A percentile compares a stretch with the other conserved stretches of the same genome.
Conservation (phyloP, 345 rosid genomes). For the Trapa bicornis region DNA sequence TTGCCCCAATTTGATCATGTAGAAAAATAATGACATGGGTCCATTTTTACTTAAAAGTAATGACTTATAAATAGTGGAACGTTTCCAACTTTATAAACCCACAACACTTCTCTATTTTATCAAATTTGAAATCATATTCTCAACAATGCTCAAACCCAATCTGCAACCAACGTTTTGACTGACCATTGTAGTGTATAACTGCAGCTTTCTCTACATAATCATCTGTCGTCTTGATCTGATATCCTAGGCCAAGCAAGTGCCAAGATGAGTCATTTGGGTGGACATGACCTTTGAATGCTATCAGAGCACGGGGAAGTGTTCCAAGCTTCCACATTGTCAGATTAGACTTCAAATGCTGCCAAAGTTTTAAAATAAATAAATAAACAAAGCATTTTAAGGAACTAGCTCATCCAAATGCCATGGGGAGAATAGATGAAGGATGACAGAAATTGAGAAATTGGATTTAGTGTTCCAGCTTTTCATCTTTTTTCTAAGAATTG, state of each 20-base stretch:
- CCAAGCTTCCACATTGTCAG: slow-evolving; percentile 98
- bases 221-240: slow-evolving; percentile 60
- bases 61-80: too few species aligned
- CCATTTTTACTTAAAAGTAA: too few species aligned
- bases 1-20: neutral
- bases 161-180: slow-evolving; percentile 95
- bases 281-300: slow-evolving; percentile 86
- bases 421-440: too few species aligned
- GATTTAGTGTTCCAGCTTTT: neutral
- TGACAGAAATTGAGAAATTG: too few species aligned
- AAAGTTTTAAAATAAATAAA: slow-evolving; percentile 1
- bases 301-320: slow-evolving; percentile 92
- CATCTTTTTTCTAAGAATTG: neutral
- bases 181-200: slow-evolving; percentile 97
- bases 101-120: too few species aligned
- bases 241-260: slow-evolving; percentile 99
- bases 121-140: slow-evolving; percentile 6
- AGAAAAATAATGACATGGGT: slow-evolving; percentile 13
- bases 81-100: too few species aligned
- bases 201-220: slow-evolving; percentile 74
- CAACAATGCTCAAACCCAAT: slow-evolving; percentile 97
- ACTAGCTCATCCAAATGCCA: too few species aligned
- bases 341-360: slow-evolving; percentile 9
- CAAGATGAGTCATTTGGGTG: slow-evolving; percentile 79
- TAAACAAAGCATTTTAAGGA: too few species aligned